Conservation (phyloP, 306 rosid genomes). For the Corylus heterophylla region DNA sequence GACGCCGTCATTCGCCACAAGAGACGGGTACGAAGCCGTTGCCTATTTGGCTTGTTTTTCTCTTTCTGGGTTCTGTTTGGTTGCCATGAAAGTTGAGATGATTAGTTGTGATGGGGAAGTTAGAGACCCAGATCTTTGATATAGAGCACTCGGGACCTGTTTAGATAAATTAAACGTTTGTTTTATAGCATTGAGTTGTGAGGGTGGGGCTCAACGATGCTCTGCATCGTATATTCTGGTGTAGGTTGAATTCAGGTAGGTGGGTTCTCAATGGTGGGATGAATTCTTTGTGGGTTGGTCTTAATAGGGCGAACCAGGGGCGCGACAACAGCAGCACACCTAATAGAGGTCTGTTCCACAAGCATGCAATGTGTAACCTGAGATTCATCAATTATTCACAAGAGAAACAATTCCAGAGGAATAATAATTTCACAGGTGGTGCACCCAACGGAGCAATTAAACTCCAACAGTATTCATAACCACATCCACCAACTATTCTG, state of each 20-base stretch:
- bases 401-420: background rate
- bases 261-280: background rate
- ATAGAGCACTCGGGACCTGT: background rate
- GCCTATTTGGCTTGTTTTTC: background rate
- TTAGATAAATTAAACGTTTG: background rate
- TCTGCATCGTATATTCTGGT: background rate
- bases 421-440: too few relatives aligned
- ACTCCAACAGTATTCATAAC: background rate
- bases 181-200: background rate
- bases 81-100: background rate
- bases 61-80: background rate
- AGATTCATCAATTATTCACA: too few relatives aligned
- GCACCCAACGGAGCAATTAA: too few relatives aligned
- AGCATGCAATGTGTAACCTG: too few relatives aligned
- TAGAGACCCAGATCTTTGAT: background rate
- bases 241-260: background rate
- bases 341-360: too few relatives aligned
- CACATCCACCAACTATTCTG: background rate
- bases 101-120: background rate
- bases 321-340: too few relatives aligned
- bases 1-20: slow-evolving; percentile 47
- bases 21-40: slow-evolving; percentile 45
- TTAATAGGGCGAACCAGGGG: too few relatives aligned
- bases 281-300: background rate
- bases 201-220: background rate